Evolutionary conservation across 176 grass and related monocot species (phyloP), one percentile per base, ranked within the genome.

Genomic region (bread wheat (Triticum aestivum)): DNA sequence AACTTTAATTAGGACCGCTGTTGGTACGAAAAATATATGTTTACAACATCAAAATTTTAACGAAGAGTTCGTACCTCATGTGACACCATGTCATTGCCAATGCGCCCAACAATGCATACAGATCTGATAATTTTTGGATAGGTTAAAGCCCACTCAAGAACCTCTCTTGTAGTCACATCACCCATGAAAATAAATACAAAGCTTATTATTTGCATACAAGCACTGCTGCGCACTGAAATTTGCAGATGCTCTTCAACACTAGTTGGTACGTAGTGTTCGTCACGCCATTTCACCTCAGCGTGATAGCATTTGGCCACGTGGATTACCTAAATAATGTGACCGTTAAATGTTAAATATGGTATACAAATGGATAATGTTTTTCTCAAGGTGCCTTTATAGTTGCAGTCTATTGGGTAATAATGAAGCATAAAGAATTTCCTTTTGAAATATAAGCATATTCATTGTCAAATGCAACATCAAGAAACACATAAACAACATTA

Each of bases 101-200:
- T 77, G 29, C 75, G 30, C 18, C 76, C 76, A 24, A 79, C 3
- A 59, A 79, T 79, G 37, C 76, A 79, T 38, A 79, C 76, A 39
- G 52, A 56, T 79, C 54, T 37, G 23, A 79, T 6, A 39, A 79
- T 79, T 24, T n/a, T 38, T 61, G 76, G 76, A 62, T 79, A 79
- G 33, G 76, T 79, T 61, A 34, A 79, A 61, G 6, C 76, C 76
- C 76, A 79, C 33, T 79, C 76, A 39, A 79, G 20, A 15, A 21
- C 32, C 54, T 39, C 76, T 3, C 3, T 38, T 4, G 32, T 61
- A 35, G 75, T 37, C 1, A 61, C 21, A 11, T 61, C 52, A 14
- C 75, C 75, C 9, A 61, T 1, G 2, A 9, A 64, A 27, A 79
- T 64, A 13, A 79, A 79, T 14, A 6, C 23, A 3, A 29, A 37